These are phyloP conservation scores for Rhodomyrtus psidioides DNA, from an alignment of 441 rosid species.

Conservation along the genomic window DNA sequence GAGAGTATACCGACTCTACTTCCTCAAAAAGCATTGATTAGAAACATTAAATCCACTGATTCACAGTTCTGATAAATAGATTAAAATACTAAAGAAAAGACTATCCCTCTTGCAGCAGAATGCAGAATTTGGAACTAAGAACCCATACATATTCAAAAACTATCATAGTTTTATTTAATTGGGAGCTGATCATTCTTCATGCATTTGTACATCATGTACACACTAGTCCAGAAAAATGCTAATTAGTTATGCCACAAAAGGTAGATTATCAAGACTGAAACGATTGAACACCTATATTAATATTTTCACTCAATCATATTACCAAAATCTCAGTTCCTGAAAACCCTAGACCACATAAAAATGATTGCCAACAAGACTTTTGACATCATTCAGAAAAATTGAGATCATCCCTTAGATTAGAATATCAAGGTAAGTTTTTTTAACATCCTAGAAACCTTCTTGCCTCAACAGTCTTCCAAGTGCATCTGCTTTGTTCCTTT, in stretches of 20 bases:
- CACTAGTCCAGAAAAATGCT: not conserved
- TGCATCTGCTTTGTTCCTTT: not conserved
- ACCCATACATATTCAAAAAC: not conserved
- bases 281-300: not conserved
- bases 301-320: not conserved
- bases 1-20: not conserved
- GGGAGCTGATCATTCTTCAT: not conserved
- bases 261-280: not conserved
- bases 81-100: not conserved
- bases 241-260: not conserved
- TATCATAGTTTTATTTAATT: not conserved
- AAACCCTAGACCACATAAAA: not conserved
- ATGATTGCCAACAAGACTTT: not conserved
- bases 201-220: not conserved
- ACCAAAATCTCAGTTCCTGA: not conserved
- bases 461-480: not conserved
- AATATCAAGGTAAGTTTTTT: not conserved
- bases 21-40: not conserved
- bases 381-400: not conserved
- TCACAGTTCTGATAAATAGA: not conserved
- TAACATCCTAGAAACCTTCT: not conserved
- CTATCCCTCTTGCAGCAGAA: not conserved
- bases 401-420: not conserved
- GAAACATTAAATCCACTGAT: not conserved
- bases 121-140: not conserved